phyloP scores from a whole-genome alignment of 2,329 filamentous ascomycete genomes.

The Diaporthe nobilis region DNA sequence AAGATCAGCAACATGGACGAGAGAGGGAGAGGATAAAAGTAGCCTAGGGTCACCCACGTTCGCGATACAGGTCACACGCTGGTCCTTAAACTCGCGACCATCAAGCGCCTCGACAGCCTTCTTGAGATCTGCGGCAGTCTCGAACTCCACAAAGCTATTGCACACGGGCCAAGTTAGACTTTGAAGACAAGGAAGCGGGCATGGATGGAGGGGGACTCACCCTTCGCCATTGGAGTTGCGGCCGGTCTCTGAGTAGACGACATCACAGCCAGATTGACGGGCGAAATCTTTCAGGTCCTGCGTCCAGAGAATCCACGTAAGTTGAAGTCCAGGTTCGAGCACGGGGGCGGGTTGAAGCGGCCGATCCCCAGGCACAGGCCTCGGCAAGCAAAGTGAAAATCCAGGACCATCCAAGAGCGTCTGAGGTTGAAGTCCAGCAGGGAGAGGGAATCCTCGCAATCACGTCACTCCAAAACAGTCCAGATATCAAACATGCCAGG shows the following conservation, averaged over 20 bases:
- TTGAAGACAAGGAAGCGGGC: not conserved
- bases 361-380: slow-evolving; percentile 39
- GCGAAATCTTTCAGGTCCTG: slow-evolving; percentile 99
- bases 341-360: slow-evolving; percentile 35
- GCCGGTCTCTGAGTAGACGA: slow-evolving; percentile 97
- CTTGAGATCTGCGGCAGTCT: slow-evolving; percentile 90
- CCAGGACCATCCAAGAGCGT: slow-evolving; percentile 40
- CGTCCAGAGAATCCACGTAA: slow-evolving; percentile 82
- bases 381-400: slow-evolving; percentile 39
- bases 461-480: slow-evolving; percentile 37
- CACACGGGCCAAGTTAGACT: slow-evolving; percentile 43
- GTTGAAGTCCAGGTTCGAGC: slow-evolving; percentile 71
- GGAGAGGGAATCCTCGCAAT: slow-evolving; percentile 32
- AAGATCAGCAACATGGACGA: slow-evolving; percentile 36
- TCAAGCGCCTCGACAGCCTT: slow-evolving; percentile 96
- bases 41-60: slow-evolving; percentile 74
- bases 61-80: slow-evolving; percentile 85
- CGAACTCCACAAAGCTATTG: slow-evolving; percentile 94
- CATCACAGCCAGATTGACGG: slow-evolving; percentile 94
- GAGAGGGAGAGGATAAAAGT: slow-evolving; percentile 40
- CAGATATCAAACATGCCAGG: slow-evolving; percentile 38
- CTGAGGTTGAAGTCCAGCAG: slow-evolving; percentile 32
- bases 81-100: slow-evolving; percentile 91
- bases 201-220: slow-evolving; percentile 67
- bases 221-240: slow-evolving; percentile 94